phyloP scores from a whole-genome alignment of 2,329 filamentous ascomycete species.

The Claviceps purpurea region DNA sequence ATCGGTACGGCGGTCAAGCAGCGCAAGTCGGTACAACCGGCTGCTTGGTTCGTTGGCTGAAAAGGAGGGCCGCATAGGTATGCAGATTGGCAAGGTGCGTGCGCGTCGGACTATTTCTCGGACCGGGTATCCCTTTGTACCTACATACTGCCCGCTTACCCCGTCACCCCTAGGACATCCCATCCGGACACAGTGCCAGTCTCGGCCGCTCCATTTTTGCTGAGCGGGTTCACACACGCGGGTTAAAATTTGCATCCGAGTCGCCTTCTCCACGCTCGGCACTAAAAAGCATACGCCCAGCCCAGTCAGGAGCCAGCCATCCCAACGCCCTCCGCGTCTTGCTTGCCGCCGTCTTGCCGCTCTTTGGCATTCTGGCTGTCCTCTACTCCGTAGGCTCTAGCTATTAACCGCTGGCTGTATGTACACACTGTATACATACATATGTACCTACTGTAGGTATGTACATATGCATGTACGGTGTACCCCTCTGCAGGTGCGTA shows the following conservation, averaged over 20 bases:
- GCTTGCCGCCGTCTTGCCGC: neutral
- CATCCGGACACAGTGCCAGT: constrained; percentile 1
- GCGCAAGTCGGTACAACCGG: neutral
- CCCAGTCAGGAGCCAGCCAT: neutral
- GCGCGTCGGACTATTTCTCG: neutral
- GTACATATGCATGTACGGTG: no score
- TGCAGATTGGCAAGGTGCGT: neutral
- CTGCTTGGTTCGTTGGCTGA: neutral
- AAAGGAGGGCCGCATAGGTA: neutral
- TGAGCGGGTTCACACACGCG: neutral
- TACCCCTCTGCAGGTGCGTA: no score
- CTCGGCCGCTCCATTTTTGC: neutral
- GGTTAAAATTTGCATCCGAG: neutral
- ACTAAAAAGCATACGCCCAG: neutral
- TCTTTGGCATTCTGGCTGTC: no score
- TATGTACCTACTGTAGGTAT: no score
- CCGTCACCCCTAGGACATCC: neutral
- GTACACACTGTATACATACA: no score
- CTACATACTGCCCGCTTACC: neutral
- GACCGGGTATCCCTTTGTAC: neutral
- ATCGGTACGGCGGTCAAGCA: neutral
- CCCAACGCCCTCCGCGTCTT: neutral
- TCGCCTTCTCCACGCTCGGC: neutral
- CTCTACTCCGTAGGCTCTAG: no score
- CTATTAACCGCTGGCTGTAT: no score